Evolutionary conservation across 2,329 filamentous ascomycete species (phyloP).

Genomic region (Ophiostoma novo-ulmi): DNA sequence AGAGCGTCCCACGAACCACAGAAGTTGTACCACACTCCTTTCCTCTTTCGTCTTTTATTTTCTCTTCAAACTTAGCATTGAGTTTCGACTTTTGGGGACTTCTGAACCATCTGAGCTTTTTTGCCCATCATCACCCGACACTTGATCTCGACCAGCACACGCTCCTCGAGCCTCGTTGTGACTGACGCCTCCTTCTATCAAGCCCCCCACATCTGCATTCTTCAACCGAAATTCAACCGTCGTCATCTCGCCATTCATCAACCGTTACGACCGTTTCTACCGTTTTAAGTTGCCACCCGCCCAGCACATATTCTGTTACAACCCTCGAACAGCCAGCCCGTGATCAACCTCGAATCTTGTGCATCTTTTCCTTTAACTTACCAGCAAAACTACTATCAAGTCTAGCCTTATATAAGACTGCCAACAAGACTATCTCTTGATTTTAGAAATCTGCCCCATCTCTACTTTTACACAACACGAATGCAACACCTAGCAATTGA

Average conservation of each 20-base stretch:
- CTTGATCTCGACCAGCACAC: neutral
- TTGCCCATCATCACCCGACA: neutral
- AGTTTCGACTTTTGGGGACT: neutral
- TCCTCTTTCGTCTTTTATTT: neutral
- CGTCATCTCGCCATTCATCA: neutral
- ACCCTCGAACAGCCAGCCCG: neutral
- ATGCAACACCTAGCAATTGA: neutral
- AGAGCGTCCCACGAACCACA: slow-evolving; percentile 9
- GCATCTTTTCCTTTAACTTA: neutral
- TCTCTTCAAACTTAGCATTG: neutral
- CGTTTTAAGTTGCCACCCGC: neutral
- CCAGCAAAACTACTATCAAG: neutral
- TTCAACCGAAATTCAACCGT: too few species aligned
- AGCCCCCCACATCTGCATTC: neutral
- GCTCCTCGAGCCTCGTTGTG: neutral
- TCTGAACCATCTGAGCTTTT: neutral
- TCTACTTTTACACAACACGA: neutral
- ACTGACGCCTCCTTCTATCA: neutral
- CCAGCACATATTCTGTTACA: neutral
- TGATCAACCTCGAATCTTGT: neutral
- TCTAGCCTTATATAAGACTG: neutral
- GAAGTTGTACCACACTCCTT: neutral
- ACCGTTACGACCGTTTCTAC: neutral
- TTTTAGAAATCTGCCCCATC: neutral
- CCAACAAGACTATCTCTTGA: neutral